phyloP scores from a whole-genome alignment of 371 early-diverging fungal genomes.

The Circinella minor region DNA sequence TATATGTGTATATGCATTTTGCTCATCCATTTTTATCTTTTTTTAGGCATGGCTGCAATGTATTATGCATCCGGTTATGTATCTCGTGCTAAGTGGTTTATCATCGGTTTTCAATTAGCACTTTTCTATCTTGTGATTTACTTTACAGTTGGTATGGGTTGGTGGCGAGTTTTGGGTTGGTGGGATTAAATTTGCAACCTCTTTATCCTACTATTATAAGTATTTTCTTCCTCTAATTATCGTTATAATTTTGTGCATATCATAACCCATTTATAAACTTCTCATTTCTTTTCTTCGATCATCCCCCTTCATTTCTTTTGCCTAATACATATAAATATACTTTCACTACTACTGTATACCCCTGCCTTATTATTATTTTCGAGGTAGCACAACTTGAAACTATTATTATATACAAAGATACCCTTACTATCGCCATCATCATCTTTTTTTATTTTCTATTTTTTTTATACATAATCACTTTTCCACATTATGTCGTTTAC shows the following conservation, averaged over 20 bases:
- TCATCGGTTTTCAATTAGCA: conserved; percentile 58
- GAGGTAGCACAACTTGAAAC: background rate
- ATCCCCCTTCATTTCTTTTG: background rate
- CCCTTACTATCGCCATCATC: background rate
- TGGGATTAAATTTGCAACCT: conserved; percentile 12
- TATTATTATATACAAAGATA: background rate
- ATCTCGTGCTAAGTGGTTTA: conserved; percentile 63
- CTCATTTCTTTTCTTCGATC: too few relatives aligned
- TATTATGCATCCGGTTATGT: conserved; percentile 69
- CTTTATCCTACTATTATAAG: background rate
- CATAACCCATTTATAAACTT: too few relatives aligned
- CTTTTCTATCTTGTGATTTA: conserved; percentile 57
- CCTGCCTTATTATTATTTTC: background rate
- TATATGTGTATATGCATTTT: background rate
- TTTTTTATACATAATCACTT: background rate
- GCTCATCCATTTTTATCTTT: background rate
- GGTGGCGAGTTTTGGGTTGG: conserved; percentile 78
- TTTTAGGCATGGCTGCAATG: conserved; percentile 54
- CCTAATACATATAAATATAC: background rate
- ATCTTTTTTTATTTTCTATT: background rate
- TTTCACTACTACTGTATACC: background rate
- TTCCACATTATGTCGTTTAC: too few relatives aligned
- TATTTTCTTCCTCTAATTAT: conserved; percentile 1
- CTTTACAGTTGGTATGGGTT: conserved; percentile 67
- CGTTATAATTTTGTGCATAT: background rate